Conservation (phyloP, 169 alveolate species). For the Cryptosporidium meleagridis region DNA sequence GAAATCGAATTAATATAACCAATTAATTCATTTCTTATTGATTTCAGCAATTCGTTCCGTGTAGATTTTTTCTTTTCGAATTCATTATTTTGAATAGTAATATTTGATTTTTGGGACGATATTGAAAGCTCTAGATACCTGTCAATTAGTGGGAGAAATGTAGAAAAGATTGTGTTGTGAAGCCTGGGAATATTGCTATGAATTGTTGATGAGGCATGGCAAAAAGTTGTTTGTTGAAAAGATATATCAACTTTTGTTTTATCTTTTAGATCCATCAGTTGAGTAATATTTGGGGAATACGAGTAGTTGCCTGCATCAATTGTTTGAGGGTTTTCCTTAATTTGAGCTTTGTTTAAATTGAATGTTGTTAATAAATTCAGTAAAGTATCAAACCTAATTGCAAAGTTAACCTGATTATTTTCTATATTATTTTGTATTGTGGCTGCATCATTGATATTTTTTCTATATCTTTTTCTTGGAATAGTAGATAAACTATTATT, state of each 20-base stretch:
- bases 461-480: constrained; percentile 23
- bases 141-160: constrained; percentile 52
- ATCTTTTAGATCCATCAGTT: neutral
- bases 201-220: neutral
- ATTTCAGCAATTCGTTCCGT: constrained; percentile 23
- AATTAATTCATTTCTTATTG: constrained; percentile 47
- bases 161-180: constrained; percentile 24
- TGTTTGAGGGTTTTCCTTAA: neutral
- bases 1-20: constrained; percentile 29
- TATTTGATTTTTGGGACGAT: constrained; percentile 2
- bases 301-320: neutral
- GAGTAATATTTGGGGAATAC: neutral
- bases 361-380: constrained; percentile 43
- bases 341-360: neutral
- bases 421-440: neutral
- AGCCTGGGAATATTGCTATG: neutral
- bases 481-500: neutral
- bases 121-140: constrained; percentile 66
- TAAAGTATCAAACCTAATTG: constrained; percentile 54
- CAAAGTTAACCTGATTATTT: constrained; percentile 19
- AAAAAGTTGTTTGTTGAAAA: neutral
- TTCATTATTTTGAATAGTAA: neutral
- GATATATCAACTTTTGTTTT: neutral
- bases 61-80: neutral
- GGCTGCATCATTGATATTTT: neutral